Conservation (phyloP, 768 basidiomycete species). For the Crepidotus variabilis region DNA sequence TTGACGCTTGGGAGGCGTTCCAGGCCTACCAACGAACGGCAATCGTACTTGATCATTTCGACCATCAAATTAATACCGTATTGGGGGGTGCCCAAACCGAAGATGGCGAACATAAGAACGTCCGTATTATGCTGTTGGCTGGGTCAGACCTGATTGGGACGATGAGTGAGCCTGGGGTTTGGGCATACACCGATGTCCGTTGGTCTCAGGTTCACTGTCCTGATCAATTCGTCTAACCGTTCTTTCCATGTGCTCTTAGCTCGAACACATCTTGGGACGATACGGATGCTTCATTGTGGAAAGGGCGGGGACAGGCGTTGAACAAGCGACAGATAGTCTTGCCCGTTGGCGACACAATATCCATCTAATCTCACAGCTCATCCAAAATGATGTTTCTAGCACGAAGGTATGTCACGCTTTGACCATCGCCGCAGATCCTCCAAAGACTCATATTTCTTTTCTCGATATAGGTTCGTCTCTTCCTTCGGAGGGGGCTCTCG, state of each 20-base stretch:
- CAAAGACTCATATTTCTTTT: not conserved
- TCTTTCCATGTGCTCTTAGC: conserved; percentile 37
- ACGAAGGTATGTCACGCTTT: conserved; percentile 60
- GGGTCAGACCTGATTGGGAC: conserved; percentile 98
- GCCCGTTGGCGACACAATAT: conserved; percentile 82
- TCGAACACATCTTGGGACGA: conserved; percentile 93
- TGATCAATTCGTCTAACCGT: conserved; percentile 4
- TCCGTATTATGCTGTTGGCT: conserved; percentile 90
- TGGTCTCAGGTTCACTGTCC: conserved; percentile 10
- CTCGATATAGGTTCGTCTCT: conserved; percentile 50
- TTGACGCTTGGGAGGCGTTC: conserved; percentile 97
- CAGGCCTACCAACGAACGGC: conserved; percentile 95
- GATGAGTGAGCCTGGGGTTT: conserved; percentile 98
- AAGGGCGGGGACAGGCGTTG: conserved; percentile 89
- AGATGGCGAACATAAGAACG: conserved; percentile 70
- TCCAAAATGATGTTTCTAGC: conserved; percentile 96
- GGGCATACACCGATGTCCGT: conserved; percentile 91
- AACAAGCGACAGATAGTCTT: conserved; percentile 71
- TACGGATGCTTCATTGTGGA: conserved; percentile 96
- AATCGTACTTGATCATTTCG: conserved; percentile 95
- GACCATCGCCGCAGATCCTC: not conserved
- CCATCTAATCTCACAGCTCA: conserved; percentile 88
- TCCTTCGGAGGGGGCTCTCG: conserved; percentile 75
- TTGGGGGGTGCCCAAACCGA: conserved; percentile 74
- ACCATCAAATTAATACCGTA: conserved; percentile 87